A percentile compares a stretch with the other conserved stretches of the same genome.
Evolutionary conservation across 164 flowering plant genomes (phyloP).

Genomic region (Macadamia integrifolia): DNA sequence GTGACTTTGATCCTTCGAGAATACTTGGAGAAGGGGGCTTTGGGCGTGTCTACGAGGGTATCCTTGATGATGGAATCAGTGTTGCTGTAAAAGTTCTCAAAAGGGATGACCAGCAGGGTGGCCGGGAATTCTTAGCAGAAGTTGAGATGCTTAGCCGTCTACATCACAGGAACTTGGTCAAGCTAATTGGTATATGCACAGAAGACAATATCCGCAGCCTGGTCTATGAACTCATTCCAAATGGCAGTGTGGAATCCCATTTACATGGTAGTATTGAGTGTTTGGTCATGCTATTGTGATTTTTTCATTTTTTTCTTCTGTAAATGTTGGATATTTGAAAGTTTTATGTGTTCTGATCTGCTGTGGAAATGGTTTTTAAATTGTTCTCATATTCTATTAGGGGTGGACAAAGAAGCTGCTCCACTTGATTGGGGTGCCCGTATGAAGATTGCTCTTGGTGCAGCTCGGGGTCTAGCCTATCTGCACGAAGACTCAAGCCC

Average conservation of each 20-base stretch:
- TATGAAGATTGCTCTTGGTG: conserved; percentile 89
- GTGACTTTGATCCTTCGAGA: conserved; percentile 49
- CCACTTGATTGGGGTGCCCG: conserved; percentile 89
- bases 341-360: background rate
- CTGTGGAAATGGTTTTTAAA: conserved; percentile 2
- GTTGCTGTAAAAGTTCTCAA: conserved; percentile 88
- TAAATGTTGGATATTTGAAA: background rate
- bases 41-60: conserved; percentile 83
- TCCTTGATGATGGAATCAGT: conserved; percentile 71
- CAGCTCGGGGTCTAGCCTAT: conserved; percentile 95
- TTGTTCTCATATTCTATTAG: conserved; percentile 24
- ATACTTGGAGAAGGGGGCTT: conserved; percentile 97
- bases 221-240: conserved; percentile 87
- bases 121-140: conserved; percentile 88
- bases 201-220: conserved; percentile 72
- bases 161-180: conserved; percentile 91
- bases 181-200: conserved; percentile 86
- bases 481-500: conserved; percentile 98
- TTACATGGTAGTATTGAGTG: conserved; percentile 55
- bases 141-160: conserved; percentile 97
- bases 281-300: background rate
- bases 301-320: background rate
- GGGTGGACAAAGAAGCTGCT: conserved; percentile 60
- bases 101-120: conserved; percentile 86
- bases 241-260: conserved; percentile 96